These are phyloP conservation scores for Austroboletus niveus DNA, from an alignment of 1,284 basidiomycete genomes.

Conservation along the genomic window DNA sequence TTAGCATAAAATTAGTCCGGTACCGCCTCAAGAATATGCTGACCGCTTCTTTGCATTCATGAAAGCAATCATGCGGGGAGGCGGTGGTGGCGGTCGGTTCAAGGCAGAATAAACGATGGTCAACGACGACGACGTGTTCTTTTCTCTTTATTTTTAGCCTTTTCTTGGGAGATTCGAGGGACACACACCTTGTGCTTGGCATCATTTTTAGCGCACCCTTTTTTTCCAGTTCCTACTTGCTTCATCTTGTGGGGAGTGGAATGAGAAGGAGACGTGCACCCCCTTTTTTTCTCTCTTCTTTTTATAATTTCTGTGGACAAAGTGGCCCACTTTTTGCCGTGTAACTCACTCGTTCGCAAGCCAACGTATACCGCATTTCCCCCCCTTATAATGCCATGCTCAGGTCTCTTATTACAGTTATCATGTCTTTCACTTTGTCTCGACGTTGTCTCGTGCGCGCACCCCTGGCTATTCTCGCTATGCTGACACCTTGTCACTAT, in stretches of 20 bases:
- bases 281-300: not conserved
- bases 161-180: slow-evolving; percentile 5
- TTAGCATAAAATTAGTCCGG: slow-evolving; percentile 92
- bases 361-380: slow-evolving; percentile 18
- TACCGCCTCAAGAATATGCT: slow-evolving; percentile 81
- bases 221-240: slow-evolving; percentile 10
- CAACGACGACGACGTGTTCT: not conserved
- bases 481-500: not conserved
- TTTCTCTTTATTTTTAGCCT: not conserved
- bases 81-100: slow-evolving; percentile 67
- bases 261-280: not conserved
- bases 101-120: slow-evolving; percentile 39
- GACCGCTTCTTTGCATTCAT: slow-evolving; percentile 88
- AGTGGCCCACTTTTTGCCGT: not conserved
- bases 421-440: too few relatives aligned
- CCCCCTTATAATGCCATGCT: slow-evolving; percentile 12
- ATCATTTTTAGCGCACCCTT: not conserved
- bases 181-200: slow-evolving; percentile 5
- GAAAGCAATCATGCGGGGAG: slow-evolving; percentile 83
- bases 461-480: too few relatives aligned
- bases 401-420: not conserved
- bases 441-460: too few relatives aligned
- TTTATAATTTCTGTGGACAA: slow-evolving; percentile 3
- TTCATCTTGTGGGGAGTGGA: slow-evolving; percentile 14
- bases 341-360: slow-evolving; percentile 9